Percentiles rank a stretch among this genome's conserved stretches.
These are phyloP conservation scores for Rhododendron ovatum DNA, from an alignment of 148 eudicot species.

Conservation along the genomic window DNA sequence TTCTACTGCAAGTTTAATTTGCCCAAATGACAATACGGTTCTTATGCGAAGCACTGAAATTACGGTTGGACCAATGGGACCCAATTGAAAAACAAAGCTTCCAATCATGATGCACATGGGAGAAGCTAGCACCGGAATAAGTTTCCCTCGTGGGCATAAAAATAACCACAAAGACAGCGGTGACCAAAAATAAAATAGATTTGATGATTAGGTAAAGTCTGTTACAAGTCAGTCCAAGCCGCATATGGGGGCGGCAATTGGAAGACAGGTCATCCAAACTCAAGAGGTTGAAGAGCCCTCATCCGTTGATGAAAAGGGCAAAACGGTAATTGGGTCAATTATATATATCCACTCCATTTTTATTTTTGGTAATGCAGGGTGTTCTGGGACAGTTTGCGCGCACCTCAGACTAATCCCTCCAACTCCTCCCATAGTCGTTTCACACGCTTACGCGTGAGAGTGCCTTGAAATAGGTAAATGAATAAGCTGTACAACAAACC, in stretches of 20 bases:
- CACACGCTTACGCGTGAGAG: too few relatives aligned
- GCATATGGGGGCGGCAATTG: not conserved
- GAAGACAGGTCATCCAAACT: not conserved
- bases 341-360: not conserved
- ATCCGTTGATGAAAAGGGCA: not conserved
- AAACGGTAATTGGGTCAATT: not conserved
- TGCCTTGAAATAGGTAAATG: not conserved
- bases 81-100: not conserved
- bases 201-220: not conserved
- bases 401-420: too few relatives aligned
- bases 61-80: not conserved
- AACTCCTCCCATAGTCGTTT: rapidly evolving
- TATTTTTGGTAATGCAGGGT: too few relatives aligned
- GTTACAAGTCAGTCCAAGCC: not conserved
- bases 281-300: not conserved
- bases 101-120: not conserved
- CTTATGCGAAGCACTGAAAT: not conserved
- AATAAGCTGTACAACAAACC: too few relatives aligned
- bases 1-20: not conserved
- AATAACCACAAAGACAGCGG: not conserved
- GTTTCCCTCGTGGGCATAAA: not conserved
- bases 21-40: not conserved
- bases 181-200: not conserved
- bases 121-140: not conserved
- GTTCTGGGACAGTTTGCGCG: too few relatives aligned